Base-by-base conservation (phyloP, 306 rosid species). In the Urtica urens region DNA sequence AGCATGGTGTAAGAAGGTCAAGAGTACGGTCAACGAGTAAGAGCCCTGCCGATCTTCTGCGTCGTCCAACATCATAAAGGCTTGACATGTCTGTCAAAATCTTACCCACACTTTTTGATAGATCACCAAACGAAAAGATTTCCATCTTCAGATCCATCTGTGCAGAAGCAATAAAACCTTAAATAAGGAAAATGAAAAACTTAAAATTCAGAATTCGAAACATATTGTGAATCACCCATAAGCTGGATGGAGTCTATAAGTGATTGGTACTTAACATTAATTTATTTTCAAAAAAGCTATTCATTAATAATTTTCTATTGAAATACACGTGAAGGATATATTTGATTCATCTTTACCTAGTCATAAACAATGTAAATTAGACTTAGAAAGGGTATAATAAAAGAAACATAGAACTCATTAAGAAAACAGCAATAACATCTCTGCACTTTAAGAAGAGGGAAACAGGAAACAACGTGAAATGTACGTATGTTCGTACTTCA, bases 91-190 rank as follows among this genome's bases (percentile, higher is more conserved):
- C 90, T 8, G 86, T 83, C 82, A 83, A 38, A 62, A 84, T 44
- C 70, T 81, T 84, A 38, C 97, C 95, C 49, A 88, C 78, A 29
- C 67, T 64, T 81, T 78, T 88, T 58, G 97, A 78, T 48, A 77
- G 67, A 76, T 83, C 97, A 38, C 95, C 96, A 40, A 88, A 73
- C 56, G 96, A 87, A 75, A 80, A 87, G 57, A 87, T 80, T 68
- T 87, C 96, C 86, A 80, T 53, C 69, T 83, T 87, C 83, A 87
- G 71, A 83, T 87, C 96, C 96, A 87, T 80, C 96, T 87, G 63
- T 68, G 70, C 45, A 73, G 68, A 57, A 69, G 59, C 53, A 70
- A 60, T 55, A 53, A 18, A 51, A 34, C n/a, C 44, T 51, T 40
- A 34, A 49, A 53, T 63, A 75, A 72, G 39, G 27, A 49, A 68